A percentile compares a stretch with the other conserved stretches of the same genome.
These are phyloP conservation scores for Trichophyton simii DNA, from an alignment of 2,329 filamentous ascomycete species.

Conservation along the genomic window DNA sequence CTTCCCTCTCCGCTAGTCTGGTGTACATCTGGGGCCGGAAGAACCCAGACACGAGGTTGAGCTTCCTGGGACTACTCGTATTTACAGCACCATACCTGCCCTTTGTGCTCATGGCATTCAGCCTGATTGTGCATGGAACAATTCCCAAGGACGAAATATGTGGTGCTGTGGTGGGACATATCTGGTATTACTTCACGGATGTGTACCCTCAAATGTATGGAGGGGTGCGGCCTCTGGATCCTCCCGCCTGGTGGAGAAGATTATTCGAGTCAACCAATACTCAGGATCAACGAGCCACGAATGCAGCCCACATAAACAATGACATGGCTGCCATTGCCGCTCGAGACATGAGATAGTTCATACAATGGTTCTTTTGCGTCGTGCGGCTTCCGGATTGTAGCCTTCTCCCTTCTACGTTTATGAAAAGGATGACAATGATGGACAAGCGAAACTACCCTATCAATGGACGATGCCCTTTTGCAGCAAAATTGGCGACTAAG, in stretches of 20 bases:
- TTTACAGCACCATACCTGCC: slow-evolving; percentile 92
- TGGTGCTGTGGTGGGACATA: slow-evolving; percentile 84
- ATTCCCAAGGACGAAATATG: slow-evolving; percentile 94
- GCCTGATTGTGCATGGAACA: slow-evolving; percentile 74
- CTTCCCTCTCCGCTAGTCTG: slow-evolving; percentile 78
- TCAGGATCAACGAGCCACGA: slow-evolving; percentile 35
- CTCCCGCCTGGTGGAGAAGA: slow-evolving; percentile 78
- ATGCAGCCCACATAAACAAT: slow-evolving; percentile 42
- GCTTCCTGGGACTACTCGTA: slow-evolving; percentile 74
- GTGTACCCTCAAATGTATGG: slow-evolving; percentile 87
- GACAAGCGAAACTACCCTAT: not conserved
- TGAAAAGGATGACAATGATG: not conserved
- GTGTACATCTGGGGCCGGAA: slow-evolving; percentile 97
- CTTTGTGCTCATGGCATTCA: slow-evolving; percentile 91
- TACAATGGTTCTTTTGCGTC: not conserved
- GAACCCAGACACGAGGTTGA: slow-evolving; percentile 82
- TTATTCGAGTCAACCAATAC: slow-evolving; percentile 52
- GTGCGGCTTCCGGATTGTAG: not conserved
- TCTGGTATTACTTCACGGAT: slow-evolving; percentile 97
- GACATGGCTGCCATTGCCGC: slow-evolving; percentile 49
- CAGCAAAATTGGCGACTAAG: not conserved
- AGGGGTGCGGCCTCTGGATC: slow-evolving; percentile 73
- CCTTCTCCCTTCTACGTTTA: not conserved
- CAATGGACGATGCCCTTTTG: not conserved
- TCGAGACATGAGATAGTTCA: slow-evolving; percentile 25